Base-by-base conservation (phyloP, 2,329 filamentous ascomycete genomes). In the Pseudonectria foliicola region DNA sequence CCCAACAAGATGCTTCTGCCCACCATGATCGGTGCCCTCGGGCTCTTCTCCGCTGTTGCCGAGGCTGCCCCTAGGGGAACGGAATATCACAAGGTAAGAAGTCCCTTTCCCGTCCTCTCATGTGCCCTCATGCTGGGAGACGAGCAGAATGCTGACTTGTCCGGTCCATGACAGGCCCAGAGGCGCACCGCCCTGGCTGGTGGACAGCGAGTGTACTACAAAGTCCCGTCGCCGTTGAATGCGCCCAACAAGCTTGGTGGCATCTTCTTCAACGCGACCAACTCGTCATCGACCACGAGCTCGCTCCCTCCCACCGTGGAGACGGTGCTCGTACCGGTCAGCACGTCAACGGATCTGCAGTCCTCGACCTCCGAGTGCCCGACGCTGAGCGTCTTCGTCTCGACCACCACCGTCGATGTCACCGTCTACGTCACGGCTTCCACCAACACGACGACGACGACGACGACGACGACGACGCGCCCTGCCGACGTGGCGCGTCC, bases 381-480 rank as follows among this genome's bases (percentile, higher is more conserved):
- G 15, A 45, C 44, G 2, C 35, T 34, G 5, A 50, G 44, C 7
- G 34, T 56, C 4, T 36, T 55, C 10, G 40, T 55, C 32, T 54
- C 53, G 10, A 60, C 54, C 3, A 51, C 45, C 21, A 62, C 55
- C 4, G 34, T 61, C 7, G 59, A 62, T 16, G 45, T 56, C 7
- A 56, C 53, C 6, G 46, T 56, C 23, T 55, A 49, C 26, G 43
- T 60, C 12, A 61, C 59, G 10, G 50, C 53, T 21, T 48, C 52
- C 3, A 42, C 54, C 23, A 42, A 49, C 13, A 34, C 38, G n/a
- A 34, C 48, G 7, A 36, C 44, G 37, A 46, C 46, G 7, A 21
- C 37, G 10, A 25, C 39, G 29, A 25, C 26, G 31, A 42, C n/a
- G 37, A 35, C 21, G 36, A 35, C 11, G n/a, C 13, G 14, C n/a